Conservation (phyloP, 257 asterid species). For the Jacaranda copaia region DNA sequence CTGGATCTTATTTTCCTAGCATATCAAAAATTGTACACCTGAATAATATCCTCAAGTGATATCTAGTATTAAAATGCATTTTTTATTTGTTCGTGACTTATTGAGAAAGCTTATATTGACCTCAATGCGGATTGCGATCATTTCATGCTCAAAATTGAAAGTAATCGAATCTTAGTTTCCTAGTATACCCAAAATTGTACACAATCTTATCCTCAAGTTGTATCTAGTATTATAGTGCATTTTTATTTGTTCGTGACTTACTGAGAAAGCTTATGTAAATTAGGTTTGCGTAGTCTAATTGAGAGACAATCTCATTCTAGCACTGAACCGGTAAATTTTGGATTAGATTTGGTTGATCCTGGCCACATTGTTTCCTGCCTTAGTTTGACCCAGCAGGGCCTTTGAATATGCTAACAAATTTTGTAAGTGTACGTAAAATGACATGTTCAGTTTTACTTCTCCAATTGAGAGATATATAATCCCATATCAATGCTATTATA, state of each 20-base stretch:
- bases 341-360: constrained; percentile 4
- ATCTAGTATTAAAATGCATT: neutral
- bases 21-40: neutral
- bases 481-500: no score
- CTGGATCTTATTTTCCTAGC: neutral
- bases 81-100: neutral
- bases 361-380: neutral
- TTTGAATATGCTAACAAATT: neutral
- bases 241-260: no score
- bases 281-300: neutral
- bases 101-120: neutral
- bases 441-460: neutral
- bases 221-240: no score
- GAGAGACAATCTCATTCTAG: neutral
- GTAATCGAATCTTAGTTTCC: no score
- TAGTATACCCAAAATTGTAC: no score
- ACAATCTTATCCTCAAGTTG: no score
- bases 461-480: neutral
- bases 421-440: neutral
- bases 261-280: neutral
- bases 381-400: neutral
- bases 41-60: neutral
- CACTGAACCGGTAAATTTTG: neutral
- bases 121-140: no score
- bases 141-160: no score